phyloP scores from a whole-genome alignment of 805 yeast species.

The Candida krabiensis region DNA sequence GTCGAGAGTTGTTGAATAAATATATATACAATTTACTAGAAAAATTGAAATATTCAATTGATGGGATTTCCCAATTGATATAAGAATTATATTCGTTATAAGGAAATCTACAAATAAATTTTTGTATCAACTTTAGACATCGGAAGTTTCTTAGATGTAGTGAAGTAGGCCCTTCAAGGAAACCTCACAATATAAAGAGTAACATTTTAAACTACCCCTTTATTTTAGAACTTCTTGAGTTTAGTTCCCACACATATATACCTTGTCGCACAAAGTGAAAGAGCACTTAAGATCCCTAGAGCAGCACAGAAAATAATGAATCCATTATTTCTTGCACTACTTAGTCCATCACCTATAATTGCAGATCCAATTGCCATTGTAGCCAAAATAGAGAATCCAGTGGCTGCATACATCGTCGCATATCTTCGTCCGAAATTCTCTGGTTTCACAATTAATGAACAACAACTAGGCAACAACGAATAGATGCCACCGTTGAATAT shows the following conservation, averaged over 20 bases:
- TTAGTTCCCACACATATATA: constrained; percentile 6
- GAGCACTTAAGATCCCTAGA: constrained; percentile 10
- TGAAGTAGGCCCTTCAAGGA: too few species aligned
- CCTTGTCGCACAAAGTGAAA: constrained; percentile 2
- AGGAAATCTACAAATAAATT: too few species aligned
- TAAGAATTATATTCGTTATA: too few species aligned
- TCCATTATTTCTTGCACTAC: constrained; percentile 9
- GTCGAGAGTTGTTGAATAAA: constrained; percentile 37
- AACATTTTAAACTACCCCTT: too few species aligned
- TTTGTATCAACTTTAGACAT: too few species aligned
- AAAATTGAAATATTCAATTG: too few species aligned
- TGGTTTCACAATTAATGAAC: constrained; percentile 54
- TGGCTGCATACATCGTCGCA: constrained; percentile 55
- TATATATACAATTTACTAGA: too few species aligned
- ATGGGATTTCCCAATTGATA: too few species aligned
- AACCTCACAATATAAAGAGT: too few species aligned
- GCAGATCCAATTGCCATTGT: constrained; percentile 40
- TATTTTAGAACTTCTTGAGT: constrained; percentile 5
- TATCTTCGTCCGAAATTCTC: constrained; percentile 62
- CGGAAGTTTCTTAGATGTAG: too few species aligned
- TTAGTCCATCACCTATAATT: constrained; percentile 11
- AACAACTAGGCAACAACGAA: constrained; percentile 60
- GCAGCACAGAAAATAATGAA: constrained; percentile 13
- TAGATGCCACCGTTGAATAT: constrained; percentile 56
- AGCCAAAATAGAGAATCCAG: constrained; percentile 38